phyloP scores from a whole-genome alignment of 1,284 basidiomycete species.

The Trichosporon sp. region DNA sequence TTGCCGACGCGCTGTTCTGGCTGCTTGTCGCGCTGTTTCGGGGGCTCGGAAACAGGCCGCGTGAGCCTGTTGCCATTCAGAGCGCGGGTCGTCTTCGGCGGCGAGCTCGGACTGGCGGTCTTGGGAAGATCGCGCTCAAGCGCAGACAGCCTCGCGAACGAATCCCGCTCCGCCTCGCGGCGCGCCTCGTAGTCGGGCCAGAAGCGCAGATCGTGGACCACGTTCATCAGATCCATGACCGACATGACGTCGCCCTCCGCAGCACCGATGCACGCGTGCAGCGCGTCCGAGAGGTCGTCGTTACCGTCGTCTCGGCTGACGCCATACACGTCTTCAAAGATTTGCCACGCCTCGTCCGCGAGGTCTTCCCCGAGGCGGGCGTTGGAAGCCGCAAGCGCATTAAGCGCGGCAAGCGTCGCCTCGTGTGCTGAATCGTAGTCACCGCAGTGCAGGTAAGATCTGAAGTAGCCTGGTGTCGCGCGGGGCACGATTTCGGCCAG shows the following conservation, averaged over 20 bases:
- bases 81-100: slow-evolving; percentile 5
- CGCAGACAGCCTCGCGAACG: slow-evolving; percentile 3
- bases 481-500: slow-evolving; percentile 32
- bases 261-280: slow-evolving; percentile 35
- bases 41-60: slow-evolving; percentile 7
- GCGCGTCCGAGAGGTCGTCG: slow-evolving; percentile 2
- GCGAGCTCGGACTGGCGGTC: background rate
- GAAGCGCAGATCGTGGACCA: slow-evolving; percentile 35
- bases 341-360: slow-evolving; percentile 5
- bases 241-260: slow-evolving; percentile 34
- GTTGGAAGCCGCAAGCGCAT: slow-evolving; percentile 21
- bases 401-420: slow-evolving; percentile 33
- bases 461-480: slow-evolving; percentile 26
- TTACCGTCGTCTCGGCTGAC: slow-evolving; percentile 4
- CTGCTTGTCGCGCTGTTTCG: background rate
- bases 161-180: slow-evolving; percentile 11
- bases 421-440: slow-evolving; percentile 33
- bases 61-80: slow-evolving; percentile 14
- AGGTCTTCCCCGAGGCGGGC: background rate
- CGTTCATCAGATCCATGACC: slow-evolving; percentile 44
- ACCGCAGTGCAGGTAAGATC: slow-evolving; percentile 36
- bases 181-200: slow-evolving; percentile 37
- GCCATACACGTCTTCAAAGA: slow-evolving; percentile 41
- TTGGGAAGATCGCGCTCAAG: background rate
- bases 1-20: background rate